Base-by-base conservation (phyloP, 805 yeast genomes). In the Yarrowia bubula region DNA sequence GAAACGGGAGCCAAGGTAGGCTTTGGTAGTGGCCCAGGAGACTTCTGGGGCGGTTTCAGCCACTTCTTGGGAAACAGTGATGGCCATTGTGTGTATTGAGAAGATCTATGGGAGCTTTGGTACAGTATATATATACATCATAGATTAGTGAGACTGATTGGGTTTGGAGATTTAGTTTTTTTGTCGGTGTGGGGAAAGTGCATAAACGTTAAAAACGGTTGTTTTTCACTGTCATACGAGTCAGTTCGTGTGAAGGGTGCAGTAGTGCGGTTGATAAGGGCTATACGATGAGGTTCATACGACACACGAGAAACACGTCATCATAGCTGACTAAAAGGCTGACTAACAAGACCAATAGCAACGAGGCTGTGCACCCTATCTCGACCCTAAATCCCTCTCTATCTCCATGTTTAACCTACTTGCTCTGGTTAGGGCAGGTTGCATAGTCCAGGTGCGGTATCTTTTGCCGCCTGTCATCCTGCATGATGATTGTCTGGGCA, bases 1-100 rank as follows among this genome's bases (percentile, higher is more conserved):
- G 44, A 75, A 39, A 15, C 80, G 72, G 5, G 77, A 69, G 8
- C 67, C 68, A 15, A 74, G 67, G 69, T 78, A 78, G 47, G 62
- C 66, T 15, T 43, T 42, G 60, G 77, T 72, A 42, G 72, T 44
- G 6, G 68, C 37, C 61, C 64, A 42, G 37, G 69, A 50, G 42
- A 75, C 64, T 41, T 69, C 68, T 14, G 75, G 75, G 37, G 68
- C 67, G 13, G 43, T 37, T 33, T 32, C 41, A 31, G 46, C 32
- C 61, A 55, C 61, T 39, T 55, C 47, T 55, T 28, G 61, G 11
- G 61, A 55, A n/a, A 55, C 47, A 15, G 61, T 55, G 46, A 55
- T 39, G 37, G 61, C n/a, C 61, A 55, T 42, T 22, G 28, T 22
- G 28, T 22, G 28, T n/a, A n/a, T n/a, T n/a, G n/a, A n/a, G n/a